Percentiles rank a stretch among this genome's conserved stretches.
These are phyloP conservation scores for Castanea sativa DNA, from an alignment of 306 rosid species.

Conservation along the genomic window DNA sequence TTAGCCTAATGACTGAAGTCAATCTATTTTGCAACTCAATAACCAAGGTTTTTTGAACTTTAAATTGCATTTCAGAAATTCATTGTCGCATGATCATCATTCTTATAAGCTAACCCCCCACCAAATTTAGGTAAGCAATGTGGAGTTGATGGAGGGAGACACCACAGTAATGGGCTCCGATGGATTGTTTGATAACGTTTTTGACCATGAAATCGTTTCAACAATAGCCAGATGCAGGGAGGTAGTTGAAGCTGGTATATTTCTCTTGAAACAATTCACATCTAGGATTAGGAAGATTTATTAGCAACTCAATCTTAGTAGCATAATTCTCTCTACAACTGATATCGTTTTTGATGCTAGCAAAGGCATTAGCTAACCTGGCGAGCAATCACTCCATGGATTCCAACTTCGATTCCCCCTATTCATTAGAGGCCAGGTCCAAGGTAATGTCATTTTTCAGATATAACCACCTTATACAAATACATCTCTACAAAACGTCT, in stretches of 20 bases:
- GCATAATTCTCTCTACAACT: conserved; percentile 15
- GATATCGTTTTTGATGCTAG: conserved; percentile 55
- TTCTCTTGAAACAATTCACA: conserved; percentile 1
- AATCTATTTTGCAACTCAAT: too few relatives aligned
- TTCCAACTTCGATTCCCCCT: conserved; percentile 82
- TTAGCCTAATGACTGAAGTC: too few relatives aligned
- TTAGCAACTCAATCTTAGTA: not conserved
- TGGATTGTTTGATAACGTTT: conserved; percentile 79
- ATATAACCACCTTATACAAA: not conserved
- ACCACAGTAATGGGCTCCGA: conserved; percentile 80
- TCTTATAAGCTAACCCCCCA: conserved; percentile 14
- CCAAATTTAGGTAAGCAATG: conserved; percentile 57
- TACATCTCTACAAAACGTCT: not conserved
- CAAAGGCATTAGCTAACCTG: conserved; percentile 86
- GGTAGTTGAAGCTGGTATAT: conserved; percentile 75
- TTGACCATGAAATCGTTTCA: conserved; percentile 62
- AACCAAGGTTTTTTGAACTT: too few relatives aligned
- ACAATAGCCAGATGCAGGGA: conserved; percentile 41
- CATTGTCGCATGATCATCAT: conserved; percentile 4
- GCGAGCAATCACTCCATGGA: conserved; percentile 78
- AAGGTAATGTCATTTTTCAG: conserved; percentile 38
- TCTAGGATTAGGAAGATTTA: conserved; percentile 3
- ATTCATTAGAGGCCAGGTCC: conserved; percentile 80
- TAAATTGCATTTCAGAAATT: too few relatives aligned
- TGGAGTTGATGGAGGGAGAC: conserved; percentile 69